Evolutionary conservation across 139 green algal species (phyloP).

Genomic region (Coccomyxa sp.): DNA sequence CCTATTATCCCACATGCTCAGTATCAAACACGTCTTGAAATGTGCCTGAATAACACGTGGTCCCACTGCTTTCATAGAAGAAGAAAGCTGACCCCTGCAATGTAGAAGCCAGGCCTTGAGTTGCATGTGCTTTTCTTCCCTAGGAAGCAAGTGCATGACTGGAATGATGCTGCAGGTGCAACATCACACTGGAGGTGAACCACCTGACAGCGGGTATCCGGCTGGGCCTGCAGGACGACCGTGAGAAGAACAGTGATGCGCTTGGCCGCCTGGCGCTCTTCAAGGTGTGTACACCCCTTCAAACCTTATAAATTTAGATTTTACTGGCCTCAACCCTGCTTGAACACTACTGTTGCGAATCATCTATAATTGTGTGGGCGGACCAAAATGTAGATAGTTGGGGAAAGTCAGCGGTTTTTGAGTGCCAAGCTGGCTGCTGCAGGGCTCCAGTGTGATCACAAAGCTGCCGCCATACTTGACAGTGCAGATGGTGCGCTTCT

Average conservation of each 20-base stretch:
- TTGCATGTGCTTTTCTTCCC: too few relatives aligned
- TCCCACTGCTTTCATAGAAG: too few relatives aligned
- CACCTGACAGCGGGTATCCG: slow-evolving; percentile 81
- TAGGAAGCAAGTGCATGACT: too few relatives aligned
- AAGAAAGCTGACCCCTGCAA: too few relatives aligned
- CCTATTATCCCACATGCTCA: too few relatives aligned
- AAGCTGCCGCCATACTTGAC: slow-evolving; percentile 80
- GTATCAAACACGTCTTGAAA: too few relatives aligned
- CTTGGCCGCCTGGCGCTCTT: slow-evolving; percentile 36
- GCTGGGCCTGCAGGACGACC: slow-evolving; percentile 80
- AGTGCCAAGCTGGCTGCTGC: background rate
- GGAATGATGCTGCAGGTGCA: slow-evolving; percentile 50
- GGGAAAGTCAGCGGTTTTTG: too few relatives aligned
- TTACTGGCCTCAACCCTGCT: background rate
- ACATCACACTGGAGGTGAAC: slow-evolving; percentile 90
- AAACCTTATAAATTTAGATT: too few relatives aligned
- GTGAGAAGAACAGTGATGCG: slow-evolving; percentile 68
- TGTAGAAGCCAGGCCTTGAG: too few relatives aligned
- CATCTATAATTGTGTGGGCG: background rate
- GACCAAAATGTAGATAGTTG: background rate
- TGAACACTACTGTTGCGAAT: background rate
- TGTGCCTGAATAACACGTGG: too few relatives aligned
- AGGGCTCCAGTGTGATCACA: slow-evolving; percentile 58
- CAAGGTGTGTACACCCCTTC: background rate
- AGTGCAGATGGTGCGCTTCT: slow-evolving; percentile 96